These are phyloP conservation scores for Pseudogymnoascus sp. DNA, from an alignment of 2,329 filamentous ascomycete genomes.

Conservation along the genomic window DNA sequence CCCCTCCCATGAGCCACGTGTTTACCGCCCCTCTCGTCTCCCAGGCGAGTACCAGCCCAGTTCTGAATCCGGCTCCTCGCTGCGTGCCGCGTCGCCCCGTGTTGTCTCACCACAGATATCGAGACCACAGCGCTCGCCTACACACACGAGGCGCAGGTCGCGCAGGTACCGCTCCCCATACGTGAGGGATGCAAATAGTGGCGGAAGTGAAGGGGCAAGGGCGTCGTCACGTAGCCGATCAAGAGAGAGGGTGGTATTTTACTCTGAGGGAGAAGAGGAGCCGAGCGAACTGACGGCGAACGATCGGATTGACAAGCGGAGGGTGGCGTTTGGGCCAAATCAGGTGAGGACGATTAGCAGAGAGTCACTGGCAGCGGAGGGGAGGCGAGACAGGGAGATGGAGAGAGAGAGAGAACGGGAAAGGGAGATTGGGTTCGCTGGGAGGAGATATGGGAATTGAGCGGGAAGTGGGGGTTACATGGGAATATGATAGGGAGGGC, in stretches of 20 bases:
- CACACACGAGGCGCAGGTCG: neutral
- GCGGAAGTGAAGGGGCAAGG: neutral
- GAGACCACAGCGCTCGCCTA: neutral
- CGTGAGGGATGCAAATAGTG: neutral
- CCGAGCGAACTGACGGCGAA: conserved; percentile 1
- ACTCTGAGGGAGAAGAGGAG: neutral
- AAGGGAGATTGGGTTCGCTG: neutral
- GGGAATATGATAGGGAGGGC: neutral
- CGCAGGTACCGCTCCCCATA: neutral
- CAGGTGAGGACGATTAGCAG: neutral
- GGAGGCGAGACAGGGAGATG: neutral
- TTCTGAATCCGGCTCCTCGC: neutral
- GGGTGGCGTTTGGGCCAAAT: neutral
- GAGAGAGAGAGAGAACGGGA: neutral
- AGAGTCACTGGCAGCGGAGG: neutral
- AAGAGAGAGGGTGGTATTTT: neutral
- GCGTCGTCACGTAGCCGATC: neutral
- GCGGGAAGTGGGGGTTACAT: neutral
- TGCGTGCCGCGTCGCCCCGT: neutral
- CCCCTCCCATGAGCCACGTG: neutral
- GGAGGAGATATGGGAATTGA: neutral
- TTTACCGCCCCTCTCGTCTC: neutral
- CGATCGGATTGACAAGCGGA: conserved; percentile 1
- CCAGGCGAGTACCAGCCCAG: neutral
- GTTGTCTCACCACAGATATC: neutral